Evolutionary conservation across 2,329 filamentous ascomycete genomes (phyloP).

Genomic region (Zymoseptoria crescenta): DNA sequence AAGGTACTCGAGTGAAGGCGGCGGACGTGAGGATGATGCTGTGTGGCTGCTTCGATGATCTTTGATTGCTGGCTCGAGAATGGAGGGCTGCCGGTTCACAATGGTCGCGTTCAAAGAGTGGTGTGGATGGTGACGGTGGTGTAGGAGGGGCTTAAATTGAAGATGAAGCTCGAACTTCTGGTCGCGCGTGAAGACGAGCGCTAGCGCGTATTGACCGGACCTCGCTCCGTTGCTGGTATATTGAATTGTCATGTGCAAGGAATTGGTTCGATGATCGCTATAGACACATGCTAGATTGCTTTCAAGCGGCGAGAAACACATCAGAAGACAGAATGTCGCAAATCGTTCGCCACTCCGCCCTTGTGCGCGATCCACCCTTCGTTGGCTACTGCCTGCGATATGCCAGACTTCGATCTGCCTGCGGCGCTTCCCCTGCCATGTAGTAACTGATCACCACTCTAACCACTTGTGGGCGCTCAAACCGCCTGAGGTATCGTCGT

Average conservation of each 20-base stretch:
- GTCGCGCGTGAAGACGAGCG: background rate
- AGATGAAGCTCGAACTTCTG: background rate
- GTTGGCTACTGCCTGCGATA: too few species aligned
- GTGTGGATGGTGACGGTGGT: background rate
- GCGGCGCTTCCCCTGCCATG: too few species aligned
- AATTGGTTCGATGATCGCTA: background rate
- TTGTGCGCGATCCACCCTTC: too few species aligned
- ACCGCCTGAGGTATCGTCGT: background rate
- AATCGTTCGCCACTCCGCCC: background rate
- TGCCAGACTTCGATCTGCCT: too few species aligned
- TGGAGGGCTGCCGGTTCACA: background rate
- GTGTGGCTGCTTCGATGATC: background rate
- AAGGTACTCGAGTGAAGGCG: background rate
- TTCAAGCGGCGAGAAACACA: background rate
- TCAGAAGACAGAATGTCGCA: background rate
- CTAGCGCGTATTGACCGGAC: background rate
- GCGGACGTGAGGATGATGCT: background rate
- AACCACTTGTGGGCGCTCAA: too few species aligned
- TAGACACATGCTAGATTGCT: background rate
- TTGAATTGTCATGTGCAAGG: background rate
- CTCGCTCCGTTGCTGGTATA: background rate
- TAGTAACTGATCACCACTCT: too few species aligned
- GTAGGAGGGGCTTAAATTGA: background rate
- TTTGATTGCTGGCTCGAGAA: background rate
- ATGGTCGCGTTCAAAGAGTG: background rate